These are phyloP conservation scores for Cucumis cinereus DNA, from an alignment of 306 rosid genomes.

Conservation along the genomic window DNA sequence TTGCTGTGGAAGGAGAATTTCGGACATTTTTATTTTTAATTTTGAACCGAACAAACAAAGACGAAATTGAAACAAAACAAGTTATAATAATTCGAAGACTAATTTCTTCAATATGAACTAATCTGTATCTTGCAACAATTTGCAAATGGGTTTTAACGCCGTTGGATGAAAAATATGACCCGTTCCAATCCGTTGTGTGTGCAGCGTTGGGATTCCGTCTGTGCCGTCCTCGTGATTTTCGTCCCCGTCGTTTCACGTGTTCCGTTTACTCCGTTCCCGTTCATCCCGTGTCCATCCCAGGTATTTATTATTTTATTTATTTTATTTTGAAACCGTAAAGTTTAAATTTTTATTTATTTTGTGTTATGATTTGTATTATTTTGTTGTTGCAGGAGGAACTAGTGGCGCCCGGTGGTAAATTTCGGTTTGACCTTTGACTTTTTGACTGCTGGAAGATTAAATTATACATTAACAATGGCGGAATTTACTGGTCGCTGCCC, in stretches of 20 bases:
- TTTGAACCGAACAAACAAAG: background rate
- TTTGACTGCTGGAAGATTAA: background rate
- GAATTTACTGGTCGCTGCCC: background rate
- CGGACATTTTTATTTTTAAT: slow-evolving; percentile 21
- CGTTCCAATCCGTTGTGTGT: background rate
- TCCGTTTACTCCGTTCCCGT: background rate
- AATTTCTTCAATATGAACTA: background rate
- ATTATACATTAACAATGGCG: background rate
- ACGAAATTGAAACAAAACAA: background rate
- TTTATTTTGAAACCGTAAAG: background rate
- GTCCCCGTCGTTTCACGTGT: background rate
- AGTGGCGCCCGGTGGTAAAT: background rate
- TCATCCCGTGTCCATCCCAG: background rate
- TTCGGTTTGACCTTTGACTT: background rate
- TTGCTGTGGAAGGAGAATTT: slow-evolving; percentile 62
- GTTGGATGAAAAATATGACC: background rate
- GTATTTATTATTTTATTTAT: background rate
- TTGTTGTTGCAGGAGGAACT: background rate
- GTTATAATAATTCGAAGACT: background rate
- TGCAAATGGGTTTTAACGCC: background rate
- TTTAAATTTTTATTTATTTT: background rate
- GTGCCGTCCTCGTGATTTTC: background rate
- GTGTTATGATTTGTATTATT: background rate
- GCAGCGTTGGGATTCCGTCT: slow-evolving; percentile 4
- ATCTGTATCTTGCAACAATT: background rate